phyloP scores from a whole-genome alignment of 2,329 filamentous ascomycete genomes.

The Fusarium beomiforme region DNA sequence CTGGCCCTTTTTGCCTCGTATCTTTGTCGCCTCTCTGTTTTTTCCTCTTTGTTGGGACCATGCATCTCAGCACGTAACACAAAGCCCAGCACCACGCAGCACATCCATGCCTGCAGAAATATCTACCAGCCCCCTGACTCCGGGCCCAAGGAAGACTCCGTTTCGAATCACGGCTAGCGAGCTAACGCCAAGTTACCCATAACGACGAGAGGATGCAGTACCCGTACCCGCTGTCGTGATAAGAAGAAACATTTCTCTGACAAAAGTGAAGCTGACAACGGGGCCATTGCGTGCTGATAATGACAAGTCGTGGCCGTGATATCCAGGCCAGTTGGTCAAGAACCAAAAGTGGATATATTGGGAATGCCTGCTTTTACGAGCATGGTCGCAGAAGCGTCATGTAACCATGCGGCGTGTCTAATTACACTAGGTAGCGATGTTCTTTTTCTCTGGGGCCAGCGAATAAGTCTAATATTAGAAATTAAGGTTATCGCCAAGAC shows the following conservation, averaged over 20 bases:
- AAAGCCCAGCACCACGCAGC: background rate
- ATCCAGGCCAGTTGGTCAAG: conserved; percentile 1
- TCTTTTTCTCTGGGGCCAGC: conserved; percentile 1
- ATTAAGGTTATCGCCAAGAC: background rate
- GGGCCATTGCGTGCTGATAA: background rate
- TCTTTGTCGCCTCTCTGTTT: background rate
- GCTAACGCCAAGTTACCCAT: conserved; percentile 9
- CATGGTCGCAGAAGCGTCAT: conserved; percentile 22
- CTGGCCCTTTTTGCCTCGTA: background rate
- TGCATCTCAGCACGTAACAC: conserved; percentile 13
- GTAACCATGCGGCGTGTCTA: conserved; percentile 27
- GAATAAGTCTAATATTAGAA: conserved; percentile 25
- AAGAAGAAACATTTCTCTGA: background rate
- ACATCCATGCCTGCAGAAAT: conserved; percentile 10
- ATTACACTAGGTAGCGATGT: background rate
- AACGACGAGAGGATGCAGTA: background rate
- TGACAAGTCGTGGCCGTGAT: background rate
- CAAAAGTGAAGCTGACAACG: background rate
- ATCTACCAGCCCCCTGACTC: background rate
- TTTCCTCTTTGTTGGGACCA: conserved; percentile 4
- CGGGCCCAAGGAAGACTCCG: background rate
- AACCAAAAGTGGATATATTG: background rate
- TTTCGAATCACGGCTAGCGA: background rate
- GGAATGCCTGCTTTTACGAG: conserved; percentile 4
- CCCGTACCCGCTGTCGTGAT: conserved; percentile 17